Evolutionary conservation across 1,284 basidiomycete species (phyloP).

Genomic region (Sanghuangporus baumii): DNA sequence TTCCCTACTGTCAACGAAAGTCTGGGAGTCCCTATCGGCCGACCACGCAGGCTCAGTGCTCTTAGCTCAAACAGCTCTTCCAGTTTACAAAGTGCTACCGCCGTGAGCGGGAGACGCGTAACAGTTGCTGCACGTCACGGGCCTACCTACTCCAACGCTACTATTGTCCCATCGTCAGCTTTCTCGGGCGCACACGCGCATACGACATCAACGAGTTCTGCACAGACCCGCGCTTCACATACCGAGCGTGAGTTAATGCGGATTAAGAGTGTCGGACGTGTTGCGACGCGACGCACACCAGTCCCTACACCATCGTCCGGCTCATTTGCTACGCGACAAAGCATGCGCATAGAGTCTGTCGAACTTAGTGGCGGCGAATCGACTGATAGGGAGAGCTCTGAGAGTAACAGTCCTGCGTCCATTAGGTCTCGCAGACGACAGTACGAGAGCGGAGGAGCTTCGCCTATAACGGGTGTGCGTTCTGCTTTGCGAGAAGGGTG

Average conservation of each 20-base stretch:
- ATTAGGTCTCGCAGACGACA: not conserved
- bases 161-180: not conserved
- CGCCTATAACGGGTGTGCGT: not conserved
- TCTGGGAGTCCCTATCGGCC: conserved; percentile 5
- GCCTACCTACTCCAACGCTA: not conserved
- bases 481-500: conserved; percentile 2
- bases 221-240: not conserved
- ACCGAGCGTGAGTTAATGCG: conserved; percentile 20
- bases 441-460: not conserved
- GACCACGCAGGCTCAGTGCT: conserved; percentile 11
- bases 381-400: not conserved
- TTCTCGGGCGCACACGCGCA: not conserved
- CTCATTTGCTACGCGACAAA: conserved; percentile 19
- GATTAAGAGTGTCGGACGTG: conserved; percentile 40
- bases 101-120: not conserved
- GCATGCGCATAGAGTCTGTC: conserved; percentile 20
- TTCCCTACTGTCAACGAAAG: not conserved
- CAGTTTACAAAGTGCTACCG: not conserved
- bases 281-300: conserved; percentile 26
- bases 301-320: conserved; percentile 29
- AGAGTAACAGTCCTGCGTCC: not conserved
- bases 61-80: not conserved
- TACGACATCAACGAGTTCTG: conserved; percentile 1
- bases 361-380: conserved; percentile 10
- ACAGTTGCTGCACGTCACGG: conserved; percentile 1